Evolutionary conservation across 805 yeast genomes (phyloP), one percentile per base, ranked within the genome.

Genomic region (Metschnikowia lunata): DNA sequence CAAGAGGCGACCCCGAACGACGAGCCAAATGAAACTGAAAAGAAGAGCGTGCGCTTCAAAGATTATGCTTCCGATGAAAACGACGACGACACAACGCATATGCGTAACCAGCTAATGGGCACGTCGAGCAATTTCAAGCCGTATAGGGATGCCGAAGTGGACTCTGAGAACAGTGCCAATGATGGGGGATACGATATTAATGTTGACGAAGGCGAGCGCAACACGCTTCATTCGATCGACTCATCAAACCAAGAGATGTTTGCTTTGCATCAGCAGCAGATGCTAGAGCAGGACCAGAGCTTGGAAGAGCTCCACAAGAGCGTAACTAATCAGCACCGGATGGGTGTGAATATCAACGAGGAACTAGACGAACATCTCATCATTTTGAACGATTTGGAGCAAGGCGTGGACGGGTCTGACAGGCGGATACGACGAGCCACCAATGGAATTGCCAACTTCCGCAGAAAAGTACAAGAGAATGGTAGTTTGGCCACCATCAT

Each of bases 311-410:
- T 71, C 27, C 74, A 68, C 46, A 50, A 55, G 23, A 63, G 68
- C 11, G 62, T 71, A 8, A 55, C 55, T 28, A 51, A 57, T 26
- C 76, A 71, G 54, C 71, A 64, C 46, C 47, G 57, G 10, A 70
- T 71, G 74, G 75, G 75, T 6, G 42, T 57, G 11, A 55, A 49
- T 28, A 71, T 71, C 34, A 63, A 67, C 47, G 58, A 61, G 26
- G 76, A 71, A 47, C 41, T 71, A 9, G 74, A 71, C 45, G 68
- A 69, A 37, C 76, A 71, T 49, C 46, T 71, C 45, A 67, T 71
- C 12, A 41, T 70, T 12, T 61, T 71, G 44, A 61, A 62, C 45
- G 75, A 71, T 51, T 57, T 71, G 37, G 76, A 71, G 46, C 57
- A 51, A 33, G 75, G 75, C 1, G 72, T 69, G 8, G 75, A 69